A percentile compares a stretch with the other conserved stretches of the same genome.
These are phyloP conservation scores for Avena insularis DNA, from an alignment of 176 grass and related monocot species.

Conservation along the genomic window DNA sequence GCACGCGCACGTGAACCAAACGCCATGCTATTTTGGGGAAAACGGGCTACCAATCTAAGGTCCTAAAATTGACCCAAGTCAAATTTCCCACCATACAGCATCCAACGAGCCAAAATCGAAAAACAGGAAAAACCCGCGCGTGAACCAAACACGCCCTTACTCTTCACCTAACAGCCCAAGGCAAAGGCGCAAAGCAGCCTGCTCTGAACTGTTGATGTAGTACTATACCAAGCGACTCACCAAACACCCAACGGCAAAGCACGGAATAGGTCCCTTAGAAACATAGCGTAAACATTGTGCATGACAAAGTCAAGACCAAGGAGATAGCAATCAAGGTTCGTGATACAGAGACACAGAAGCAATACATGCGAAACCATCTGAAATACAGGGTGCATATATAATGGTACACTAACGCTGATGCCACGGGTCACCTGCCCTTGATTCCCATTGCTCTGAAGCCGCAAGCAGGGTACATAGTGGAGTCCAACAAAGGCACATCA, in stretches of 20 bases:
- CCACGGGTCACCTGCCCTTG: neutral
- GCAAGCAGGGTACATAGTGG: neutral
- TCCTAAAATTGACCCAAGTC: too few relatives aligned
- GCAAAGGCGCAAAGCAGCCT: too few relatives aligned
- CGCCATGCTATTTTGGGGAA: too few relatives aligned
- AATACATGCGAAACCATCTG: neutral
- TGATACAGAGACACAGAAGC: slow-evolving; percentile 21
- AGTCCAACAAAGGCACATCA: neutral
- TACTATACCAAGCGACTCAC: too few relatives aligned
- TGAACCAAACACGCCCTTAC: too few relatives aligned
- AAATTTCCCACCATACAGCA: too few relatives aligned
- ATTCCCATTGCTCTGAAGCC: slow-evolving; percentile 20
- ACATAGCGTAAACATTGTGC: slow-evolving; percentile 5
- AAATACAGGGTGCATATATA: slow-evolving; percentile 37
- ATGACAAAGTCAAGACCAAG: slow-evolving; percentile 31
- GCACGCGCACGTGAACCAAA: too few relatives aligned
- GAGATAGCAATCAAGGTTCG: slow-evolving; percentile 18
- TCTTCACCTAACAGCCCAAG: too few relatives aligned
- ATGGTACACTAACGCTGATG: neutral
- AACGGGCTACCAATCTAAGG: too few relatives aligned
- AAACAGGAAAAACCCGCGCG: too few relatives aligned
- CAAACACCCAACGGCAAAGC: neutral
- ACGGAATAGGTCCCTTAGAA: slow-evolving; percentile 6
- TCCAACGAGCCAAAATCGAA: too few relatives aligned
- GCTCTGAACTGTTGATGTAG: too few relatives aligned